Percentiles rank a stretch among this genome's conserved stretches.
Conservation (phyloP, 495 filamentous ascomycete species). For the Rostrohypoxylon terebratum region DNA sequence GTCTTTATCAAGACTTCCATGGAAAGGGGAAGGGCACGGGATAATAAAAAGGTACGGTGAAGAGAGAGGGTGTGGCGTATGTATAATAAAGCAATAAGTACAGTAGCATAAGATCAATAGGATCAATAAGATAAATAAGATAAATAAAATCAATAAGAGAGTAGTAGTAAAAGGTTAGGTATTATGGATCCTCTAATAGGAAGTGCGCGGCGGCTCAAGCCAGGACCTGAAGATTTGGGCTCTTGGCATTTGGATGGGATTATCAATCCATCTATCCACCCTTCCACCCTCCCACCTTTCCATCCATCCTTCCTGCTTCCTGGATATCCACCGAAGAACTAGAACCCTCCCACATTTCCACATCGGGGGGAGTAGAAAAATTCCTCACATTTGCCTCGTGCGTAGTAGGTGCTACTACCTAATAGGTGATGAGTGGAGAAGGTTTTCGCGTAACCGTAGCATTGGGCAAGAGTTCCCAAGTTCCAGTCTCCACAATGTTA, state of each 20-base stretch:
- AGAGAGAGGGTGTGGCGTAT: neutral
- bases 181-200: slow-evolving; percentile 22
- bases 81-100: neutral
- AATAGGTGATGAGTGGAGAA: slow-evolving; percentile 25
- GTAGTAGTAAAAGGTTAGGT: slow-evolving; percentile 11
- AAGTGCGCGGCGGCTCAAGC: slow-evolving; percentile 11
- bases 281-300: too few species aligned
- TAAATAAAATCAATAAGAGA: slow-evolving; percentile 11
- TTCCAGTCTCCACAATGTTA: slow-evolving; percentile 12
- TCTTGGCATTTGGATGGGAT: slow-evolving; percentile 17
- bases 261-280: slow-evolving; percentile 30
- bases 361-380: neutral
- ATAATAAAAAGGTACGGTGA: slow-evolving; percentile 5
- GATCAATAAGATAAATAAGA: slow-evolving; percentile 11
- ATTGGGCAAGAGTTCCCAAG: slow-evolving; percentile 14
- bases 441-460: slow-evolving; percentile 24
- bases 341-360: slow-evolving; percentile 7
- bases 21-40: neutral
- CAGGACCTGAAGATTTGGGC: neutral
- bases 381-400: slow-evolving; percentile 8
- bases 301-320: too few species aligned
- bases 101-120: slow-evolving; percentile 5
- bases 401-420: too few species aligned
- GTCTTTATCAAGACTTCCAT: slow-evolving; percentile 6
- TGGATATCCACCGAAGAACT: neutral